These are phyloP conservation scores for Pythium biforme DNA, from an alignment of 352 stramenopile genomes.

Conservation along the genomic window DNA sequence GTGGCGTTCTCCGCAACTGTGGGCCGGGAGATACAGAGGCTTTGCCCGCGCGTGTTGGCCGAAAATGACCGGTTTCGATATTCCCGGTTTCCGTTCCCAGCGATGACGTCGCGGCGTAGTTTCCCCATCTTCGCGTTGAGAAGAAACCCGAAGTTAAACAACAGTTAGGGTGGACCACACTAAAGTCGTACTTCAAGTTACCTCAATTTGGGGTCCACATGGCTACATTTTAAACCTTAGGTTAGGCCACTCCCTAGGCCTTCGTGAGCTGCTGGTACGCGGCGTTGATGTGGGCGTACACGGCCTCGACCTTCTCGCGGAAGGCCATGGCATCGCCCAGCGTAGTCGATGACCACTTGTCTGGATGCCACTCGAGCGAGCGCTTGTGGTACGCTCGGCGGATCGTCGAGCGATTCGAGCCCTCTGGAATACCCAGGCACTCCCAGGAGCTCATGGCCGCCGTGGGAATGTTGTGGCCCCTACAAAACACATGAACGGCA, in stretches of 20 bases:
- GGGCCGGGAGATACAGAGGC: neutral
- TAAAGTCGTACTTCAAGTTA: slow-evolving; percentile 12
- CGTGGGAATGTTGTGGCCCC: slow-evolving; percentile 36
- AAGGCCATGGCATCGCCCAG: slow-evolving; percentile 11
- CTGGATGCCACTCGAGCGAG: slow-evolving; percentile 68
- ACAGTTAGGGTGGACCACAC: slow-evolving; percentile 15
- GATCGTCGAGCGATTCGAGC: slow-evolving; percentile 44
- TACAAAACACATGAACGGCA: slow-evolving; percentile 16
- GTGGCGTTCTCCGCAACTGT: neutral
- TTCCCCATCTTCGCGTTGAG: neutral
- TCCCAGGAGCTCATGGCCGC: slow-evolving; percentile 47
- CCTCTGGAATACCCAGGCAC: slow-evolving; percentile 41
- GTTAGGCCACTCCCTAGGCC: neutral
- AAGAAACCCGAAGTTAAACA: slow-evolving; percentile 4
- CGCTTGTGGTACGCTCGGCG: slow-evolving; percentile 56
- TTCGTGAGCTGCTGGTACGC: slow-evolving; percentile 48
- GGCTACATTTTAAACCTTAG: neutral
- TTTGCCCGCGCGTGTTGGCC: neutral
- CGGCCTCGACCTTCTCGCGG: slow-evolving; percentile 28
- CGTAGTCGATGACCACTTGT: slow-evolving; percentile 43
- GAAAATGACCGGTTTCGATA: slow-evolving; percentile 6
- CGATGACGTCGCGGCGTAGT: slow-evolving; percentile 3
- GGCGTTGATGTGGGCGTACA: slow-evolving; percentile 46
- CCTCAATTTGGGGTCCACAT: neutral
- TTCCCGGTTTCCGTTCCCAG: neutral